Conservation (phyloP, 257 asterid genomes). For the Solanum tacnaense region DNA sequence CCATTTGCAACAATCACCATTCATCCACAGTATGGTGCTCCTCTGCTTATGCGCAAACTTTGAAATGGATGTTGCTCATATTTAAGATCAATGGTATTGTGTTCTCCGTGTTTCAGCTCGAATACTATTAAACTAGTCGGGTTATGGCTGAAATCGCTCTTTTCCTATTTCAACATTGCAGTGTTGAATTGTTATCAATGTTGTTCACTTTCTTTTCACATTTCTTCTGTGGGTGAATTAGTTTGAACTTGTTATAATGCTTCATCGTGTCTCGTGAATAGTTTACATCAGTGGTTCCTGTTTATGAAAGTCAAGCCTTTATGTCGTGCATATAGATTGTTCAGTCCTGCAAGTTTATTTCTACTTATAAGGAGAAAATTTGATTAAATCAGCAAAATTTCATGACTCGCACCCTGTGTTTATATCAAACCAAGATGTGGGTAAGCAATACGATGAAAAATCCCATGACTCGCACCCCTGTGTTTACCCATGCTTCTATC, state of each 20-base stretch:
- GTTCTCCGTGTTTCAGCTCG: not conserved
- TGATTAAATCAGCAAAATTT: no score
- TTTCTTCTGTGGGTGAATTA: not conserved
- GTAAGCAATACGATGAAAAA: no score
- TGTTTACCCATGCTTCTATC: no score
- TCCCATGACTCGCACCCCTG: no score
- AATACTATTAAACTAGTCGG: not conserved
- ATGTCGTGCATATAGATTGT: no score
- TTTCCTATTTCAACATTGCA: not conserved
- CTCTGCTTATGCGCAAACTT: constrained; percentile 10
- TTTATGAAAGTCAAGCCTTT: not conserved
- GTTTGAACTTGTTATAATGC: not conserved
- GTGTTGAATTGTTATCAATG: not conserved
- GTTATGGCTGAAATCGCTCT: not conserved
- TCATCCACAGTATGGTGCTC: not conserved
- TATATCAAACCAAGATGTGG: no score
- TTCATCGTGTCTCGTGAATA: not conserved
- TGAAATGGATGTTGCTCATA: not conserved
- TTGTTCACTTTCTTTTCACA: not conserved
- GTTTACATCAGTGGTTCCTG: not conserved
- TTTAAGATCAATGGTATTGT: not conserved
- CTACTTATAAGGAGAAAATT: no score
- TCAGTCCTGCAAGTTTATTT: no score
- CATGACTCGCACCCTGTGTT: no score
- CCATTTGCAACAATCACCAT: no score